Percentiles rank a stretch among this genome's conserved stretches.
Evolutionary conservation across 176 grass and related monocot genomes (phyloP).

Genomic region (Metroxylon sagu): DNA sequence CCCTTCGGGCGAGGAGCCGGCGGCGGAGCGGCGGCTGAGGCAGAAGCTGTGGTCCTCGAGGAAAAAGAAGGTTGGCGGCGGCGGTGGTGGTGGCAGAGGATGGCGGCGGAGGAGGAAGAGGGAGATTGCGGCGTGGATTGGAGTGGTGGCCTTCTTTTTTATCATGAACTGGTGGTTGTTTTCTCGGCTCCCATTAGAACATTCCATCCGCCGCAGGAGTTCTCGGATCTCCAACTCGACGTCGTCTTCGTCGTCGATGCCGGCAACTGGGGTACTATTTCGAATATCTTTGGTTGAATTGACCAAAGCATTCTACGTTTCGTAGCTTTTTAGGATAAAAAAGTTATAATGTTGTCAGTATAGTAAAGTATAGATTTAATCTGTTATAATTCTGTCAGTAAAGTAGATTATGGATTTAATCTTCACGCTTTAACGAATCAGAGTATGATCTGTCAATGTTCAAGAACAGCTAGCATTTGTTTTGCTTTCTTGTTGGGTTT

Average conservation of each 20-base stretch:
- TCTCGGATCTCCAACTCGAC: conserved; percentile 18
- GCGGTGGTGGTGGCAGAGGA: conserved; percentile 9
- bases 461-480: too few species aligned
- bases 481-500: too few species aligned
- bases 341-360: too few species aligned
- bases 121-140: conserved; percentile 46
- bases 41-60: conserved; percentile 17
- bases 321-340: too few species aligned
- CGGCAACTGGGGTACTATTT: conserved; percentile 10
- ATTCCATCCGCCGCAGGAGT: conserved; percentile 18
- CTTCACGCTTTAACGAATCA: too few species aligned
- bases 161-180: conserved; percentile 99
- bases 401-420: too few species aligned
- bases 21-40: conserved; percentile 5
- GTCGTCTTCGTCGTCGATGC: neutral
- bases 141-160: conserved; percentile 80
- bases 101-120: conserved; percentile 38
- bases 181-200: conserved; percentile 70
- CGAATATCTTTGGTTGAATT: too few species aligned
- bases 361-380: too few species aligned
- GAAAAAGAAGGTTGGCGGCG: too few species aligned
- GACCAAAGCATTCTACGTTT: too few species aligned
- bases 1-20: neutral
- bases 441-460: too few species aligned
- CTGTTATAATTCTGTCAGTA: too few species aligned